A percentile compares a stretch with the other conserved stretches of the same genome.
phyloP scores from a whole-genome alignment of 208 protist species.

The Lotmaria passim region DNA sequence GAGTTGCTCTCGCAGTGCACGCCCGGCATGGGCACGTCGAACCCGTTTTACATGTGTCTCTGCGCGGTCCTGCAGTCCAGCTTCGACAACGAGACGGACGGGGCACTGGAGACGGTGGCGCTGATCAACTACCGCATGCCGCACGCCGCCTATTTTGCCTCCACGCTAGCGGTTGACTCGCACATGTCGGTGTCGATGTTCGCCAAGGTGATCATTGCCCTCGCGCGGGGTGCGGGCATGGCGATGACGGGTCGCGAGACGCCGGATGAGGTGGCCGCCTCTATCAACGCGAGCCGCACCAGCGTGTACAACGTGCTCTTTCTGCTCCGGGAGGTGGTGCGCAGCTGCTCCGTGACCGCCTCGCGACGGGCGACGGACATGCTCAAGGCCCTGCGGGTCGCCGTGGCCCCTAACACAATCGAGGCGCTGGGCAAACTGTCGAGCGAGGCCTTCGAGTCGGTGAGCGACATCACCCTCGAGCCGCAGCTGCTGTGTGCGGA shows the following conservation, averaged over 20 bases:
- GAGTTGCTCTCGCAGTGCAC: slow-evolving; percentile 84
- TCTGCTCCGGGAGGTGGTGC: slow-evolving; percentile 84
- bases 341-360: slow-evolving; percentile 79
- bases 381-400: slow-evolving; percentile 81
- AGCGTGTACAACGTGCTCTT: slow-evolving; percentile 93
- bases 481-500: slow-evolving; percentile 91
- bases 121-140: slow-evolving; percentile 90
- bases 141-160: slow-evolving; percentile 89
- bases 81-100: slow-evolving; percentile 86
- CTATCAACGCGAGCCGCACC: slow-evolving; percentile 60
- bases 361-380: slow-evolving; percentile 81
- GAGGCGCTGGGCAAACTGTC: slow-evolving; percentile 87
- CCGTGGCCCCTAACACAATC: slow-evolving; percentile 79
- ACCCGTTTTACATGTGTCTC: slow-evolving; percentile 89
- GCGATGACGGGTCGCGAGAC: slow-evolving; percentile 82
- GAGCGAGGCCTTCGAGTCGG: slow-evolving; percentile 71
- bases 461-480: slow-evolving; percentile 67
- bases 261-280: slow-evolving; percentile 74
- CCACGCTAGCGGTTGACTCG: slow-evolving; percentile 80
- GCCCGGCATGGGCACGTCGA: slow-evolving; percentile 67
- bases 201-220: slow-evolving; percentile 85
- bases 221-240: slow-evolving; percentile 81
- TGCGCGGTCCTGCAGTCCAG: slow-evolving; percentile 81
- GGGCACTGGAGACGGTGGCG: slow-evolving; percentile 76
- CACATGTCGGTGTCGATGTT: slow-evolving; percentile 91